These are phyloP conservation scores for Alternaria hordeiaustralica DNA, from an alignment of 2,329 filamentous ascomycete genomes.

Conservation along the genomic window DNA sequence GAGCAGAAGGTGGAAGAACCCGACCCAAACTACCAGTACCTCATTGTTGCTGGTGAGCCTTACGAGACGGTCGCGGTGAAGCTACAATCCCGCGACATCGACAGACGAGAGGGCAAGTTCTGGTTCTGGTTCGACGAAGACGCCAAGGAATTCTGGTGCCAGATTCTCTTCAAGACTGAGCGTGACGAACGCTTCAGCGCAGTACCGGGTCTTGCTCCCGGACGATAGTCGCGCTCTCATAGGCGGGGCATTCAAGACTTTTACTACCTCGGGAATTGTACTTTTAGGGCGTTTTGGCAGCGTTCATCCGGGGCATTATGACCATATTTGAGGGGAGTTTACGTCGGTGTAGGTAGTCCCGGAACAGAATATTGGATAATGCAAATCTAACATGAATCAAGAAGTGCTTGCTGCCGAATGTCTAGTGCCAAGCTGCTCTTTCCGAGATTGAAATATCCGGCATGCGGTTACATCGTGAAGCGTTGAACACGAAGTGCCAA, in stretches of 20 bases:
- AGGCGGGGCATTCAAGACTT: neutral
- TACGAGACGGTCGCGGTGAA: slow-evolving; percentile 99
- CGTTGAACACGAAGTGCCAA: neutral
- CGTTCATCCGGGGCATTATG: slow-evolving; percentile 13
- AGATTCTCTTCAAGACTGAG: slow-evolving; percentile 98
- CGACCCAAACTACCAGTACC: slow-evolving; percentile 92
- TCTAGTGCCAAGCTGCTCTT: neutral
- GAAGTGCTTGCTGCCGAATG: neutral
- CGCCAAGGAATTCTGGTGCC: slow-evolving; percentile 95
- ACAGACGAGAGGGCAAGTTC: slow-evolving; percentile 84
- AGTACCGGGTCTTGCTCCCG: slow-evolving; percentile 68
- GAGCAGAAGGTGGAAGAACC: slow-evolving; percentile 93
- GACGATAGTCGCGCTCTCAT: slow-evolving; percentile 17
- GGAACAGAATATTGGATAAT: slow-evolving; percentile 9
- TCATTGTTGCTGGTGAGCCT: slow-evolving; percentile 92
- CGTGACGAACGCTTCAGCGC: slow-evolving; percentile 85
- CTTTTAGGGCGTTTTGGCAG: slow-evolving; percentile 12
- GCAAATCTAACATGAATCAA: slow-evolving; percentile 20
- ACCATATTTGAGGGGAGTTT: neutral
- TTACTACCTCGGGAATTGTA: neutral
- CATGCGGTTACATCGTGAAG: neutral
- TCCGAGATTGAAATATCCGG: neutral
- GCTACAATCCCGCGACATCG: slow-evolving; percentile 89
- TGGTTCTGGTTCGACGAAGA: slow-evolving; percentile 97
- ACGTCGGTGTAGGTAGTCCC: slow-evolving; percentile 34